A percentile compares a stretch with the other conserved stretches of the same genome.
phyloP scores from a whole-genome alignment of 208 protist genomes.

The Vickermania ingenoplastis region DNA sequence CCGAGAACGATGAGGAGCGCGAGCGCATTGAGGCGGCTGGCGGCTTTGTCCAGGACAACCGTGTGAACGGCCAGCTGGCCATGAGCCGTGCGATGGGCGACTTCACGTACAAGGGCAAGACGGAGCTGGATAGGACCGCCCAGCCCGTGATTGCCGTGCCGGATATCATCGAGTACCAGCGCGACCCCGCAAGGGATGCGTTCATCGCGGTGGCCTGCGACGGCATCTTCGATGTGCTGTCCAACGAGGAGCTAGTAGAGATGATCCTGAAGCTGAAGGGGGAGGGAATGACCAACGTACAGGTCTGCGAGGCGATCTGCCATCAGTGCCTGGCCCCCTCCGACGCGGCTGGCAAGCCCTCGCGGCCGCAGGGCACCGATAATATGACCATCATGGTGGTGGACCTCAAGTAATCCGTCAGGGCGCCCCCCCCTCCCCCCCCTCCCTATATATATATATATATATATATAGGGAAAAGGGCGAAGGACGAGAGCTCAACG shows the following conservation, averaged over 20 bases:
- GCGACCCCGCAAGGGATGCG: constrained; percentile 24
- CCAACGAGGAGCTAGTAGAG: constrained; percentile 68
- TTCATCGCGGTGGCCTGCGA: constrained; percentile 84
- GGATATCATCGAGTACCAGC: constrained; percentile 33
- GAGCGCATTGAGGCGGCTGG: constrained; percentile 80
- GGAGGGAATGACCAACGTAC: constrained; percentile 24
- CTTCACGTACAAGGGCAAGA: constrained; percentile 56
- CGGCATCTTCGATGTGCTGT: constrained; percentile 85
- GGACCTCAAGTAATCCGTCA: constrained; percentile 37
- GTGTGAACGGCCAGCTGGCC: constrained; percentile 91
- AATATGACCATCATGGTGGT: constrained; percentile 90
- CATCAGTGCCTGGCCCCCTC: constrained; percentile 54
- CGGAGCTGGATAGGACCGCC: constrained; percentile 11
- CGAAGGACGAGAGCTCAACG: no score
- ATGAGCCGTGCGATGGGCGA: constrained; percentile 93
- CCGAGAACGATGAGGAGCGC: constrained; percentile 49
- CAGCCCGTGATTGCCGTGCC: constrained; percentile 77
- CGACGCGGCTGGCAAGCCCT: constrained; percentile 17
- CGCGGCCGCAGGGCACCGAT: constrained; percentile 60
- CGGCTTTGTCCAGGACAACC: constrained; percentile 83
- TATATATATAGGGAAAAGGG: no score
- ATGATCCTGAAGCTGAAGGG: constrained; percentile 24
- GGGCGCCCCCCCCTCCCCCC: no score
- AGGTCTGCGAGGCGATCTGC: constrained; percentile 67
- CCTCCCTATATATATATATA: no score